These are phyloP conservation scores for Lachnellula arida DNA, from an alignment of 2,329 filamentous ascomycete genomes.

Conservation along the genomic window DNA sequence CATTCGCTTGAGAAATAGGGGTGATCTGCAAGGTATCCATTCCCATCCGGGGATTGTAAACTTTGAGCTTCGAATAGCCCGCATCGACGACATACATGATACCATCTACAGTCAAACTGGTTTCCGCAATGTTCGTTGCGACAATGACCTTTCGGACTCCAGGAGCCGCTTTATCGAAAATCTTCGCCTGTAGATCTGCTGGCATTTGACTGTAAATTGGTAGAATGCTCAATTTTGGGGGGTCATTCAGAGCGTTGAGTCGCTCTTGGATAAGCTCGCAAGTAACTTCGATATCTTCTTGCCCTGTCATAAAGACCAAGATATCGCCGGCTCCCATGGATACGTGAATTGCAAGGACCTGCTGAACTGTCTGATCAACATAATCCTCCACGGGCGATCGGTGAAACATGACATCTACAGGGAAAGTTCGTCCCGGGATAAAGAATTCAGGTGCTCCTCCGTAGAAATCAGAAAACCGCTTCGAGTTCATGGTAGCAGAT, in stretches of 20 bases:
- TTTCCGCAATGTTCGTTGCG: constrained; percentile 97
- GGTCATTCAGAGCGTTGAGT: constrained; percentile 84
- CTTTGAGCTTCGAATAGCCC: constrained; percentile 95
- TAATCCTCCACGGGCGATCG: constrained; percentile 96
- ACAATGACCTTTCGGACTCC: constrained; percentile 97
- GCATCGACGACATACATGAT: constrained; percentile 99
- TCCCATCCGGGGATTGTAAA: constrained; percentile 98
- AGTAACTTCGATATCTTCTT: constrained; percentile 96
- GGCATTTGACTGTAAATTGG: constrained; percentile 99
- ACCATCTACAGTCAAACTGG: constrained; percentile 93
- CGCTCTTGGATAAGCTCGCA: constrained; percentile 90
- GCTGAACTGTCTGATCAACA: constrained; percentile 93
- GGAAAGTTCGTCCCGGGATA: constrained; percentile 93
- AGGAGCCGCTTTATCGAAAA: constrained; percentile 85
- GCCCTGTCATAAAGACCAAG: constrained; percentile 97
- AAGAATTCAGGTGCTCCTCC: constrained; percentile 94
- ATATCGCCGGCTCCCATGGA: constrained; percentile 93
- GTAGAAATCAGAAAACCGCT: constrained; percentile 93
- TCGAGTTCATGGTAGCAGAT: constrained; percentile 97
- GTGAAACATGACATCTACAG: constrained; percentile 94
- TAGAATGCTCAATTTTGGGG: constrained; percentile 87
- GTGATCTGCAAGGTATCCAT: constrained; percentile 99
- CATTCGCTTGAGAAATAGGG: constrained; percentile 94
- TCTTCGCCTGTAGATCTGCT: constrained; percentile 93
- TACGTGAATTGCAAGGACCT: constrained; percentile 92